phyloP scores from a whole-genome alignment of 345 rosid species.

The Camelina laxa region DNA sequence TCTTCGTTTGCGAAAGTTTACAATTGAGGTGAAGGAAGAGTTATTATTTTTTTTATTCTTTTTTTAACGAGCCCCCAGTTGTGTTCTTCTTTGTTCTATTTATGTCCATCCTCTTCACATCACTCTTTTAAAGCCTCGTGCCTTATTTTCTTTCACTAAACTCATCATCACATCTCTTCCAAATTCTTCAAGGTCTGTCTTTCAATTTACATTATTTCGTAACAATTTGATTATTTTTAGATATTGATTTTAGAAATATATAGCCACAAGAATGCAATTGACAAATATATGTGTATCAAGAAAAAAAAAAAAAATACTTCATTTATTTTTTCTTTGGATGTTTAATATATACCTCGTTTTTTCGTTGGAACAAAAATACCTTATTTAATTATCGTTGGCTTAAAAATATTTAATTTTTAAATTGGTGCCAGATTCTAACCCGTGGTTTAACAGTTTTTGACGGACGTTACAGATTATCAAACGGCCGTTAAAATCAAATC shows the following conservation, averaged over 20 bases:
- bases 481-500: no score
- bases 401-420: no score
- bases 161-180: slow-evolving; percentile 22
- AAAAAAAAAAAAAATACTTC: no score
- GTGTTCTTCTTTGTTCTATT: slow-evolving; percentile 52
- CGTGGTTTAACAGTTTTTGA: no score
- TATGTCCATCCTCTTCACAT: slow-evolving; percentile 45
- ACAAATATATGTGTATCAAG: no score
- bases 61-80: slow-evolving; percentile 44
- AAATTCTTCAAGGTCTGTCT: slow-evolving; percentile 45
- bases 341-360: no score
- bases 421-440: no score
- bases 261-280: slow-evolving; percentile 13
- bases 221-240: neutral
- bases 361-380: no score
- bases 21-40: slow-evolving; percentile 56
- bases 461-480: no score
- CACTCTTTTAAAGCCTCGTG: slow-evolving; percentile 41
- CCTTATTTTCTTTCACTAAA: slow-evolving; percentile 20
- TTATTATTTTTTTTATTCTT: slow-evolving; percentile 17
- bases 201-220: slow-evolving; percentile 15
- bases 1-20: slow-evolving; percentile 57
- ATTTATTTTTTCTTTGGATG: no score
- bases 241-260: slow-evolving; percentile 13
- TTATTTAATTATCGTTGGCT: no score